phyloP scores from a whole-genome alignment of 768 basidiomycete genomes.

The Psilocybe tampanensis region DNA sequence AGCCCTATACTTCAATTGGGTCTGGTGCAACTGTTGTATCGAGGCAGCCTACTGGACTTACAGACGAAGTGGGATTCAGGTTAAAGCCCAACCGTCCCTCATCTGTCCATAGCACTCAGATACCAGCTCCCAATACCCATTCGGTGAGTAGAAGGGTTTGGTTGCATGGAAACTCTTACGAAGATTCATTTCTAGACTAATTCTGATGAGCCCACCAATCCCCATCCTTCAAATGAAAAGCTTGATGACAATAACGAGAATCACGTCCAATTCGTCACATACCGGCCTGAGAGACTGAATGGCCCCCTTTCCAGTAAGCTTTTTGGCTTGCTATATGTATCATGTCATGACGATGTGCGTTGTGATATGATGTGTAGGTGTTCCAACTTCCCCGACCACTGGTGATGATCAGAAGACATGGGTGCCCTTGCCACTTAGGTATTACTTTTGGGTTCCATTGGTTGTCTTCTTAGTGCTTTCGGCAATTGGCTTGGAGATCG shows the following conservation, averaged over 20 bases:
- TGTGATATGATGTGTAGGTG: not conserved
- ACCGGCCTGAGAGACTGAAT: not conserved
- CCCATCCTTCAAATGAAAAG: conserved; percentile 3
- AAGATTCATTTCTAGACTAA: not conserved
- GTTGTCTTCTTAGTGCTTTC: conserved; percentile 36
- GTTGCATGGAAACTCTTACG: not conserved
- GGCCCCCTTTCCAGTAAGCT: conserved; percentile 2
- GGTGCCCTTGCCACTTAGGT: conserved; percentile 46
- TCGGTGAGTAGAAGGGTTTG: not conserved
- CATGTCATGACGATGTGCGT: not conserved
- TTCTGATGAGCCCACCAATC: not conserved
- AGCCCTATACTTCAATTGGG: not conserved
- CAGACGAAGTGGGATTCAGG: conserved; percentile 3
- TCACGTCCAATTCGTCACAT: conserved; percentile 19
- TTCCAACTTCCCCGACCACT: not conserved
- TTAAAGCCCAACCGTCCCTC: not conserved
- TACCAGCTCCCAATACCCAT: not conserved
- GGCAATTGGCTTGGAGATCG: conserved; percentile 49
- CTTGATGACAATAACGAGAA: not conserved
- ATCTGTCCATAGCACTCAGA: not conserved
- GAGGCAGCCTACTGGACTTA: not conserved
- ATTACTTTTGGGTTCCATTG: conserved; percentile 49
- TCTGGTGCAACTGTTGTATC: conserved; percentile 6
- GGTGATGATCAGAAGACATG: conserved; percentile 22
- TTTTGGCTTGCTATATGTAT: too few species aligned